Evolutionary conservation across 768 basidiomycete species (phyloP).

Genomic region (Tylopilus felleus): DNA sequence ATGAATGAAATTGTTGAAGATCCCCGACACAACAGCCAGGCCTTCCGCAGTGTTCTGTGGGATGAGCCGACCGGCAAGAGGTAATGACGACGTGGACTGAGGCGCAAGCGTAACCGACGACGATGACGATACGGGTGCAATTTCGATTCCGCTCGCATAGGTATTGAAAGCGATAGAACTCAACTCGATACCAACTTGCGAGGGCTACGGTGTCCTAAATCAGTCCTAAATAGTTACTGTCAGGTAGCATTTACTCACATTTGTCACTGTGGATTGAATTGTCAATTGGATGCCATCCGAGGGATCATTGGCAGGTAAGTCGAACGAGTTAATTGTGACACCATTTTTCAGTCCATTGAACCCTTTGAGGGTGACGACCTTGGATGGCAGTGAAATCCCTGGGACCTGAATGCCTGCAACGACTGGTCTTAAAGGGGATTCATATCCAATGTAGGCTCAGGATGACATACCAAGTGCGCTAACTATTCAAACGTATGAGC

Average conservation of each 20-base stretch:
- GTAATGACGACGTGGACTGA: constrained; percentile 46
- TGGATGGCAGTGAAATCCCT: constrained; percentile 51
- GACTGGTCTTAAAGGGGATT: background rate
- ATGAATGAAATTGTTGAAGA: constrained; percentile 73
- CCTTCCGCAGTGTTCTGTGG: constrained; percentile 54
- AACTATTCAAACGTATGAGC: constrained; percentile 38
- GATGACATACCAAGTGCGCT: constrained; percentile 48
- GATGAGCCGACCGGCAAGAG: constrained; percentile 60
- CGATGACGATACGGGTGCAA: constrained; percentile 55
- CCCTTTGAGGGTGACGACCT: constrained; percentile 62
- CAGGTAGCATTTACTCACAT: constrained; percentile 40
- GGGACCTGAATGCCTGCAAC: constrained; percentile 52
- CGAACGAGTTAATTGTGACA: constrained; percentile 63
- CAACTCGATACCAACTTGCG: constrained; percentile 70
- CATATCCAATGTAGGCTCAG: background rate
- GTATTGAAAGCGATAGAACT: constrained; percentile 60
- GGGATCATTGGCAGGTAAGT: constrained; percentile 67
- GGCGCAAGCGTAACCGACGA: constrained; percentile 54
- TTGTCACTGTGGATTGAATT: constrained; percentile 54
- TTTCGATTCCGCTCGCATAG: constrained; percentile 47
- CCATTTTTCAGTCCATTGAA: constrained; percentile 66
- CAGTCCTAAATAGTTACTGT: background rate
- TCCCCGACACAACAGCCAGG: constrained; percentile 52
- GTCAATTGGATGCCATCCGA: constrained; percentile 69
- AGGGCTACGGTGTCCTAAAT: constrained; percentile 48